Evolutionary conservation across 2,329 filamentous ascomycete genomes (phyloP).

Genomic region (Beauveria bassiana): DNA sequence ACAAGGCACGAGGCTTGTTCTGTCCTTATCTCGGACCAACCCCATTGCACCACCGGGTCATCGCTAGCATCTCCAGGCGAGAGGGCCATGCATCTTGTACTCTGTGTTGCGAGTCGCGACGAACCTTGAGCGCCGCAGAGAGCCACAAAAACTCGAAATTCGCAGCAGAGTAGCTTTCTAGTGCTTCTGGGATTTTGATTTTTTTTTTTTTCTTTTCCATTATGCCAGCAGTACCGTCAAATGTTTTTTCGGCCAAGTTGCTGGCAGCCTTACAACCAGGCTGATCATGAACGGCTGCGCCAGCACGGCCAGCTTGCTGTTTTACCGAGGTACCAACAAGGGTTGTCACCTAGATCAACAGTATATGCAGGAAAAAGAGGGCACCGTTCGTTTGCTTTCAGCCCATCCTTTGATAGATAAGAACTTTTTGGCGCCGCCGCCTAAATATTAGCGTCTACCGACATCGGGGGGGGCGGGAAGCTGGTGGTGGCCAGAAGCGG

Average conservation of each 20-base stretch:
- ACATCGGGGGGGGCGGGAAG: constrained; percentile 1
- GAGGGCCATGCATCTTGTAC: neutral
- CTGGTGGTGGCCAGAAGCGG: neutral
- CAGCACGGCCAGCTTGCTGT: neutral
- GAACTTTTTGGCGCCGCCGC: neutral
- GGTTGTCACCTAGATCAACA: neutral
- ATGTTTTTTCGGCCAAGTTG: neutral
- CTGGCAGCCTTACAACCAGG: neutral
- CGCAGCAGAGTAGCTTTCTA: too few relatives aligned
- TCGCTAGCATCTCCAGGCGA: constrained; percentile 7
- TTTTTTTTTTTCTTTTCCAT: too few relatives aligned
- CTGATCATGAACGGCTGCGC: neutral
- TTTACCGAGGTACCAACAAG: constrained; percentile 4
- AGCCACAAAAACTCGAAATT: too few relatives aligned
- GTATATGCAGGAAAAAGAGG: neutral
- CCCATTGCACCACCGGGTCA: constrained; percentile 9
- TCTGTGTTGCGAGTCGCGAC: neutral
- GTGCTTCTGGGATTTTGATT: too few relatives aligned
- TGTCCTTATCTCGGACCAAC: constrained; percentile 11
- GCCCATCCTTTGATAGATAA: constrained; percentile 4
- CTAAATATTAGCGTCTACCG: neutral
- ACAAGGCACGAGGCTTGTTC: neutral
- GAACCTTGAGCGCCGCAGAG: neutral
- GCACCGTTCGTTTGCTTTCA: neutral
- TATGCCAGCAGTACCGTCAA: too few relatives aligned